Conservation (phyloP, 345 rosid species). For the Salix viminalis region DNA sequence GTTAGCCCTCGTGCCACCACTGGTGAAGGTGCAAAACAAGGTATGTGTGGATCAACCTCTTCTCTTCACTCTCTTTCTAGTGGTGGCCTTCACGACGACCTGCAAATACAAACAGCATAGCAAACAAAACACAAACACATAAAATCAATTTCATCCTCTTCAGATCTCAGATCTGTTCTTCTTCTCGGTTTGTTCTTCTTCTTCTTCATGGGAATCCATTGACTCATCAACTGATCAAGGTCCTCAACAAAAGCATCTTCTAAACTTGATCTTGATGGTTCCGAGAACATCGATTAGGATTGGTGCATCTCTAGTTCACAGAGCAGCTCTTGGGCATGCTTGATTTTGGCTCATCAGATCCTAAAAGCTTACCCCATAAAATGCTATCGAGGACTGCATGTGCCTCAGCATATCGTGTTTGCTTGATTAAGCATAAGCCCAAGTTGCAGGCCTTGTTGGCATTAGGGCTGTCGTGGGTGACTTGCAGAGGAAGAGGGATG, state of each 20-base stretch:
- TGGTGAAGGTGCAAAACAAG: too few relatives aligned
- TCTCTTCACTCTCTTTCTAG: too few relatives aligned
- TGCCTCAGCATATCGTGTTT: slow-evolving; percentile 53
- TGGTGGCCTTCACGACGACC: too few relatives aligned
- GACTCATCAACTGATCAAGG: slow-evolving; percentile 45
- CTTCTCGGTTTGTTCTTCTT: too few relatives aligned
- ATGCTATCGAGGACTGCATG: slow-evolving; percentile 40
- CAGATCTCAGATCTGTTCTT: too few relatives aligned
- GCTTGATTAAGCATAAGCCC: slow-evolving; percentile 71
- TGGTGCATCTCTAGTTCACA: not conserved
- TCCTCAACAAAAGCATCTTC: slow-evolving; percentile 62
- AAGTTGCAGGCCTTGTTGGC: slow-evolving; percentile 87
- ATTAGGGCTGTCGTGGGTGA: slow-evolving; percentile 32
- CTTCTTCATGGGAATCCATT: slow-evolving; percentile 37
- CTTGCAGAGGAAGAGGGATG: too few relatives aligned
- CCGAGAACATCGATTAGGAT: not conserved
- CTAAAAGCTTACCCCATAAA: slow-evolving; percentile 39
- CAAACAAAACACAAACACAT: too few relatives aligned
- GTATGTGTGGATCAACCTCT: too few relatives aligned
- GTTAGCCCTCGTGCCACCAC: too few relatives aligned
- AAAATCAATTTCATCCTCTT: too few relatives aligned
- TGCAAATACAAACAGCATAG: too few relatives aligned
- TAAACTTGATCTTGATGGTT: not conserved
- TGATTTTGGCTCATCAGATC: slow-evolving; percentile 53
- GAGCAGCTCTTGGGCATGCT: slow-evolving; percentile 38